Evolutionary conservation across 768 basidiomycete species (phyloP).

Genomic region (Calocybe gangraenosa): DNA sequence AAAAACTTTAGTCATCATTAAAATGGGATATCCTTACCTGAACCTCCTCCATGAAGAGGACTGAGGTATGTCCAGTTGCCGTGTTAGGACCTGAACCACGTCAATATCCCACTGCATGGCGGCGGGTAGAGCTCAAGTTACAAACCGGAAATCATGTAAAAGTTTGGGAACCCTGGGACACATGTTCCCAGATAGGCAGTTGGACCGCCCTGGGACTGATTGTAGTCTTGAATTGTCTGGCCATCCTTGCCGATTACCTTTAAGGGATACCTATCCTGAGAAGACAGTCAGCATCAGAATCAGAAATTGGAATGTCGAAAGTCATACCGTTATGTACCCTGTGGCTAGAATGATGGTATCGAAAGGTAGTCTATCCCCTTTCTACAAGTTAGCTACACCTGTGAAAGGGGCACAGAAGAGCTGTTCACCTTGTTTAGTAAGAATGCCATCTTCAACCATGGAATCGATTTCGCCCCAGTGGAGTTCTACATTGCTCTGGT

Average conservation of each 20-base stretch:
- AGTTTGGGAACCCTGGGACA: slow-evolving; percentile 43
- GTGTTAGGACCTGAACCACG: slow-evolving; percentile 37
- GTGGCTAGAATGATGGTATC: slow-evolving; percentile 39
- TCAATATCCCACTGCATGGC: not conserved
- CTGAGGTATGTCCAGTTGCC: slow-evolving; percentile 39
- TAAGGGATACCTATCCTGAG: slow-evolving; percentile 31
- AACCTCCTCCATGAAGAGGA: slow-evolving; percentile 39
- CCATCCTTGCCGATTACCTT: slow-evolving; percentile 24
- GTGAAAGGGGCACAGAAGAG: not conserved
- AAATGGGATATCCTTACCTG: slow-evolving; percentile 28
- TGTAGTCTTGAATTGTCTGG: slow-evolving; percentile 36
- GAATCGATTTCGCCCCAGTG: slow-evolving; percentile 35
- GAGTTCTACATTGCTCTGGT: slow-evolving; percentile 42
- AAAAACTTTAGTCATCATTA: not conserved
- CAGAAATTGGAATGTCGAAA: not conserved
- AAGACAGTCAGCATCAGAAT: not conserved
- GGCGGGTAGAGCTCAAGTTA: not conserved
- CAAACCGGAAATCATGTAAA: slow-evolving; percentile 35
- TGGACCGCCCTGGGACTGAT: slow-evolving; percentile 33
- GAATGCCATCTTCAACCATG: slow-evolving; percentile 37
- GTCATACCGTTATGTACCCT: slow-evolving; percentile 27
- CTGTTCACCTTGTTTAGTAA: slow-evolving; percentile 33
- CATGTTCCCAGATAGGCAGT: slow-evolving; percentile 41
- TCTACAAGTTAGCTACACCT: not conserved
- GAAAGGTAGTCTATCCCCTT: slow-evolving; percentile 29